phyloP scores from a whole-genome alignment of 1,284 basidiomycete species.

The Ceratobasidium sp. region DNA sequence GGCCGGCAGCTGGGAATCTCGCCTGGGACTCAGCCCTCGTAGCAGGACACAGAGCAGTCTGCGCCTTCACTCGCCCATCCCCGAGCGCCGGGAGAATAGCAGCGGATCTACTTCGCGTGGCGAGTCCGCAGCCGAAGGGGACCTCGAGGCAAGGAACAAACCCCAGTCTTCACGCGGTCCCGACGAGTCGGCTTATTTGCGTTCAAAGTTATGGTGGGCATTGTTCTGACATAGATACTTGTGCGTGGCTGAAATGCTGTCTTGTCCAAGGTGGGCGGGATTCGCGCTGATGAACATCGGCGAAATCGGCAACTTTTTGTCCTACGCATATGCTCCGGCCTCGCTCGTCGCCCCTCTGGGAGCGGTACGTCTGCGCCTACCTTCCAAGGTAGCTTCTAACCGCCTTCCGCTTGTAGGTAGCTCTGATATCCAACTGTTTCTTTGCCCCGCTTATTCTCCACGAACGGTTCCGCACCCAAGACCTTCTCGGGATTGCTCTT shows the following conservation, averaged over 20 bases:
- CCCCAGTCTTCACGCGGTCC: constrained; percentile 15
- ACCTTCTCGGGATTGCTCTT: constrained; percentile 87
- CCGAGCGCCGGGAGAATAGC: constrained; percentile 15
- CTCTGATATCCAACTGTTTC: constrained; percentile 93
- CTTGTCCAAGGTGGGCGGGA: constrained; percentile 81
- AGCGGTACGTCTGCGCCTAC: constrained; percentile 67
- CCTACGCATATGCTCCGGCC: constrained; percentile 90
- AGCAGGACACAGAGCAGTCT: constrained; percentile 17
- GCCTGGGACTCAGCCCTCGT: constrained; percentile 3
- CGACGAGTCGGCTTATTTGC: constrained; percentile 74
- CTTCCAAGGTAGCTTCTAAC: not conserved
- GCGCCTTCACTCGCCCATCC: constrained; percentile 15
- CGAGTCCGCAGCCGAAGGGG: constrained; percentile 27
- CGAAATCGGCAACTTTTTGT: constrained; percentile 91
- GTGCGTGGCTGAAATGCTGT: constrained; percentile 2
- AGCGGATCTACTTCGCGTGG: constrained; percentile 19
- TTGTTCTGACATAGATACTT: constrained; percentile 44
- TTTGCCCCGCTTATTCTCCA: constrained; percentile 91
- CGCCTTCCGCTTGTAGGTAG: constrained; percentile 64
- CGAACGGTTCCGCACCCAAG: constrained; percentile 80
- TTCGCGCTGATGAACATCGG: constrained; percentile 91
- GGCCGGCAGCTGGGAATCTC: constrained; percentile 20
- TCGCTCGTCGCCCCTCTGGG: constrained; percentile 95
- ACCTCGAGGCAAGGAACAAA: constrained; percentile 17
- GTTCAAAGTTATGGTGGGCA: constrained; percentile 79